Percentiles rank a stretch among this genome's conserved stretches.
Conservation (phyloP, 345 rosid species). For the Citrus unshiu region DNA sequence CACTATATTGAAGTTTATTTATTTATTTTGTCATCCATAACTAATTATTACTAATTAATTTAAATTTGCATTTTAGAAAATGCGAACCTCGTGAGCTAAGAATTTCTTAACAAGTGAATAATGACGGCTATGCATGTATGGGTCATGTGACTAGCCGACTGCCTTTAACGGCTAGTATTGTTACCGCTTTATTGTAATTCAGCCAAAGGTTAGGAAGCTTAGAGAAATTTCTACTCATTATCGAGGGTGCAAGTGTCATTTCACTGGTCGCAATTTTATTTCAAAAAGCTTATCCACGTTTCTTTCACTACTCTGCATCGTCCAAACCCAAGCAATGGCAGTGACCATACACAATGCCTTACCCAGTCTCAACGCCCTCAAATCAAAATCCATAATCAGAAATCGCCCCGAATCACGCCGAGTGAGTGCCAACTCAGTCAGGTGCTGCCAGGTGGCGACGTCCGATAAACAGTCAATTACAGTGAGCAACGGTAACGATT, state of each 20-base stretch:
- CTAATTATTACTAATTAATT: not conserved
- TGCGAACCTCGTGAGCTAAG: not conserved
- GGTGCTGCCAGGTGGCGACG: conserved; percentile 39
- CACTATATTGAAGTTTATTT: too few species aligned
- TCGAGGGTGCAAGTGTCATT: not conserved
- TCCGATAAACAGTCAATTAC: conserved; percentile 39
- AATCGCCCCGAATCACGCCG: conserved; percentile 20
- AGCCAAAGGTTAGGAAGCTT: too few species aligned
- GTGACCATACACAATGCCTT: conserved; percentile 28
- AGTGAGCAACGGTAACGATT: conserved; percentile 71
- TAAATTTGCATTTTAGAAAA: too few species aligned
- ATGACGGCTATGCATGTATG: not conserved
- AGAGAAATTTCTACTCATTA: too few species aligned
- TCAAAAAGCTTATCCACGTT: not conserved
- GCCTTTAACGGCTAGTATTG: not conserved
- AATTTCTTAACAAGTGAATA: too few species aligned
- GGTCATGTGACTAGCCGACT: not conserved
- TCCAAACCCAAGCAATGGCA: conserved; percentile 16
- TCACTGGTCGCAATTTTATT: not conserved
- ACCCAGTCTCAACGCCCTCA: conserved; percentile 30
- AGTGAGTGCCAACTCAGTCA: conserved; percentile 27
- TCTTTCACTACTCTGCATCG: not conserved
- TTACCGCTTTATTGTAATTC: too few species aligned
- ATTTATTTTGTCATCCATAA: too few species aligned
- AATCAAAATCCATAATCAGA: conserved; percentile 3